Percentiles rank a stretch among this genome's conserved stretches.
Evolutionary conservation across 306 rosid species (phyloP).

Genomic region (peach (Prunus persica)): DNA sequence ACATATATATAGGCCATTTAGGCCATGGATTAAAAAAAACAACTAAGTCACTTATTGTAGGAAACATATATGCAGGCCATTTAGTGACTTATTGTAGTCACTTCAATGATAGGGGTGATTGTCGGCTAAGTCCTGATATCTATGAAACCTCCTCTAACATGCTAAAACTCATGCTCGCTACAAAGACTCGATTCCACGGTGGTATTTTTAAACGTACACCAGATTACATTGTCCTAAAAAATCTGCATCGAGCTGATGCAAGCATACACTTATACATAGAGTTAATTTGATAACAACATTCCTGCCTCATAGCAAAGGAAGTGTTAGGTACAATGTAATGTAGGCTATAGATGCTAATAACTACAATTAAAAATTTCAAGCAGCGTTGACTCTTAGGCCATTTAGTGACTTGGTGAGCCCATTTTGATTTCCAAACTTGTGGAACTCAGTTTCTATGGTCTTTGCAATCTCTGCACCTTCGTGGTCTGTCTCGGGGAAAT

Average conservation of each 20-base stretch:
- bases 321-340: conserved; percentile 17
- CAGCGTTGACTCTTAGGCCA: conserved; percentile 41
- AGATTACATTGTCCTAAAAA: conserved; percentile 15
- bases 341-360: neutral
- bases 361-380: conserved; percentile 20
- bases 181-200: neutral
- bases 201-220: conserved; percentile 26
- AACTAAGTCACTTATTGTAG: too few relatives aligned
- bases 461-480: conserved; percentile 56
- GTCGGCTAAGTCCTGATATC: neutral
- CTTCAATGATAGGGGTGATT: neutral
- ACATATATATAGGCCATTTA: too few relatives aligned
- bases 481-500: conserved; percentile 70
- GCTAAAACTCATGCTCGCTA: neutral
- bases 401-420: conserved; percentile 43
- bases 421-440: conserved; percentile 57
- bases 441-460: conserved; percentile 69
- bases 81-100: too few relatives aligned
- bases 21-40: too few relatives aligned
- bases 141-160: neutral
- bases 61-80: too few relatives aligned
- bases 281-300: neutral
- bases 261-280: conserved; percentile 29
- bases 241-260: conserved; percentile 57
- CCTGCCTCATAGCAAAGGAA: conserved; percentile 7